Conservation (phyloP, 495 filamentous ascomycete genomes). For the Aspergillus homomorphus region DNA sequence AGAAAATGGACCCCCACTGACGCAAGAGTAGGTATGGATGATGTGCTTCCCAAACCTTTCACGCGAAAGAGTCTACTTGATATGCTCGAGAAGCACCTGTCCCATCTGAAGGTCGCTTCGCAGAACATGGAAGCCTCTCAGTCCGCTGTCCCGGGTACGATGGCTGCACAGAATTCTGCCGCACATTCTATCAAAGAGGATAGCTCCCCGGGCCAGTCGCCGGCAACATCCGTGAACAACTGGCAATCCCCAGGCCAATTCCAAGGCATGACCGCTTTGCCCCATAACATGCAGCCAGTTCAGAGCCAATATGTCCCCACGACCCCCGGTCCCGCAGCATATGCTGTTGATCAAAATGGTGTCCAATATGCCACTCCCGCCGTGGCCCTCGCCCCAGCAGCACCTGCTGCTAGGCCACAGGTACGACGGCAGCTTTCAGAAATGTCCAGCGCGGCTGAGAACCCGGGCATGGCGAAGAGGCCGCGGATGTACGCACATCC, state of each 20-base stretch:
- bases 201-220: conserved; percentile 74
- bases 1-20: too few species aligned
- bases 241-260: conserved; percentile 76
- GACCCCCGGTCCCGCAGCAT: conserved; percentile 39
- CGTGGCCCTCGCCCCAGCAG: conserved; percentile 45
- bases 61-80: conserved; percentile 91
- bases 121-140: conserved; percentile 55
- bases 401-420: conserved; percentile 36
- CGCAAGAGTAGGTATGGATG: conserved; percentile 87
- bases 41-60: conserved; percentile 95
- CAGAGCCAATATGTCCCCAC: conserved; percentile 51
- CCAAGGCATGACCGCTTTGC: conserved; percentile 59
- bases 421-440: conserved; percentile 67
- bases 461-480: conserved; percentile 54
- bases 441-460: conserved; percentile 56
- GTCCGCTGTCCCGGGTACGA: conserved; percentile 47
- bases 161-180: conserved; percentile 50
- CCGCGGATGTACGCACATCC: conserved; percentile 61
- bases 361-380: conserved; percentile 49
- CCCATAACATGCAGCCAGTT: conserved; percentile 44
- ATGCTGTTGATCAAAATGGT: conserved; percentile 51
- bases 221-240: conserved; percentile 61
- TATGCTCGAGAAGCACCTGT: conserved; percentile 86
- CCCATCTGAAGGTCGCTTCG: conserved; percentile 64
- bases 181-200: conserved; percentile 74